These are phyloP conservation scores for Cladosporium sp. DNA, from an alignment of 2,329 filamentous ascomycete species.

Conservation along the genomic window DNA sequence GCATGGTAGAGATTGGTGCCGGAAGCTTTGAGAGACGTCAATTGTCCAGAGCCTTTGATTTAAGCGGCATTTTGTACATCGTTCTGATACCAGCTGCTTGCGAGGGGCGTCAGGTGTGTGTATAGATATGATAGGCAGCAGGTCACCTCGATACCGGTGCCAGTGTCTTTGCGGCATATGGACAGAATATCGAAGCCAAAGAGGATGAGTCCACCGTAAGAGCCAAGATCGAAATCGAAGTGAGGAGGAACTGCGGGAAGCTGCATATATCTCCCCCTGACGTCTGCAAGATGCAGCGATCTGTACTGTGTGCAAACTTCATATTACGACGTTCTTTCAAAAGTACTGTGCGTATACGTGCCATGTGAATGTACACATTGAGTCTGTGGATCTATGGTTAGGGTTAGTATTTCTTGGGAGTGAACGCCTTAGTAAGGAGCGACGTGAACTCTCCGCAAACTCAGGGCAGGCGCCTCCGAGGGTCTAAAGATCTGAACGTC, in stretches of 20 bases:
- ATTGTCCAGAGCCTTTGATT: neutral
- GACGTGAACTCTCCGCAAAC: neutral
- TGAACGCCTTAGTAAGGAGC: too few relatives aligned
- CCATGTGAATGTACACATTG: neutral
- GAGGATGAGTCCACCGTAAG: neutral
- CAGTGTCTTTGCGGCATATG: constrained; percentile 4
- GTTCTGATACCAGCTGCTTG: neutral
- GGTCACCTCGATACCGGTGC: neutral
- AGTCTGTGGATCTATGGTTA: neutral
- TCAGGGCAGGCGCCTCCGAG: constrained; percentile 1
- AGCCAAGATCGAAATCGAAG: neutral
- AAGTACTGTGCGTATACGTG: neutral
- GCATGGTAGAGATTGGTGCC: constrained; percentile 67
- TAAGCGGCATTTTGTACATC: neutral
- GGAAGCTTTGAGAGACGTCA: constrained; percentile 28
- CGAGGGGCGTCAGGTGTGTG: neutral
- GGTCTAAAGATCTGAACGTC: constrained; percentile 5
- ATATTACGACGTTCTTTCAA: neutral
- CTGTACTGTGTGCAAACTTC: rapidly evolving
- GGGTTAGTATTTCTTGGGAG: neutral
- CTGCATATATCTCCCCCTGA: neutral
- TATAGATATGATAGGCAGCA: neutral
- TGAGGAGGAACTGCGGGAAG: neutral
- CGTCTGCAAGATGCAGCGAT: neutral
- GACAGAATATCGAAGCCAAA: neutral